Evolutionary conservation across 225 moss, liverwort and hornwort genomes (phyloP).

Genomic region (Marchantia polymorpha): DNA sequence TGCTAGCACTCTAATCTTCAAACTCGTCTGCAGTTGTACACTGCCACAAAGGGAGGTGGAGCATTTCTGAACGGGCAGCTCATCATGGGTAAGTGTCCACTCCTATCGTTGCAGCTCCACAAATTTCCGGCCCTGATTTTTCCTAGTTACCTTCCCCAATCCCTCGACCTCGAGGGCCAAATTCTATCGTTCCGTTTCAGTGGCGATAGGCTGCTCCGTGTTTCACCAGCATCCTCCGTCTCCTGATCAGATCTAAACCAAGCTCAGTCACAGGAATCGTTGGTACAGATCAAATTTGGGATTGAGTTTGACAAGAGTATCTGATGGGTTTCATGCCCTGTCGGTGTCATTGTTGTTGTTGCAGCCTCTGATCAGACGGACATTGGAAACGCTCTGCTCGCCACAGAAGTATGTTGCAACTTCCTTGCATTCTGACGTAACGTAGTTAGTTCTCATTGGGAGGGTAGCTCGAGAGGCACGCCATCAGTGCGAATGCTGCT

Average conservation of each 20-base stretch:
- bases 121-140: no score
- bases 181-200: background rate
- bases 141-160: no score
- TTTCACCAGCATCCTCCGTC: background rate
- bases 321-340: background rate
- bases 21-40: slow-evolving; percentile 55
- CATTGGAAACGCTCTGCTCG: slow-evolving; percentile 77
- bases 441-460: background rate
- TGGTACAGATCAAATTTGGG: background rate
- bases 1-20: no score
- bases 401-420: slow-evolving; percentile 53
- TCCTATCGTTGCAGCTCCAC: no score
- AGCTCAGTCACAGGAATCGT: background rate
- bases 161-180: no score
- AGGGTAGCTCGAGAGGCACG: background rate
- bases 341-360: slow-evolving; percentile 5
- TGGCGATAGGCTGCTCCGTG: background rate
- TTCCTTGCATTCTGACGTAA: background rate
- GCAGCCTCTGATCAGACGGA: slow-evolving; percentile 58
- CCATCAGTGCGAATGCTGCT: background rate
- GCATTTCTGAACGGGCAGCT: slow-evolving; percentile 74
- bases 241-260: background rate
- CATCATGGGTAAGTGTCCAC: slow-evolving; percentile 50
- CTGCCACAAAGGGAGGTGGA: slow-evolving; percentile 72
- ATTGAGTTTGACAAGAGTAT: background rate